Conservation (phyloP, 2,329 filamentous ascomycete genomes). For the Pyrenophora teres region DNA sequence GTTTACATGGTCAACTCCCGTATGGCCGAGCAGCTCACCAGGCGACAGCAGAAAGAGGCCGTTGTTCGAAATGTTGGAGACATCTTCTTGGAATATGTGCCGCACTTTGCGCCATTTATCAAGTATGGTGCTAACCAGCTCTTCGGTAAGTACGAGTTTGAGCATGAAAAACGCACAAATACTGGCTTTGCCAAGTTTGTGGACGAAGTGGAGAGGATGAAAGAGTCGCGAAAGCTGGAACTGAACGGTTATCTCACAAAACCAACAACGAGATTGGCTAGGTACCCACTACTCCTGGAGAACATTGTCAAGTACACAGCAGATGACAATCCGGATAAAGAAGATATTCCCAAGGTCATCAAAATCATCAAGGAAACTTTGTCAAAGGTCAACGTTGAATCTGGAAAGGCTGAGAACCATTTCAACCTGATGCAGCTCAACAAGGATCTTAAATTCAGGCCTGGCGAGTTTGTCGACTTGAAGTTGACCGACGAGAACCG, state of each 20-base stretch:
- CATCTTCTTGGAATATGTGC: conserved; percentile 90
- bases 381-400: conserved; percentile 88
- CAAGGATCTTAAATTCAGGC: conserved; percentile 86
- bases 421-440: conserved; percentile 94
- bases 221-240: conserved; percentile 95
- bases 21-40: conserved; percentile 85
- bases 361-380: conserved; percentile 85
- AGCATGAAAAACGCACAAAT: conserved; percentile 90
- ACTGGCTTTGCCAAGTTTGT: conserved; percentile 86
- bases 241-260: conserved; percentile 98
- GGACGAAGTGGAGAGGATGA: conserved; percentile 92
- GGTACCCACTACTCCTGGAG: conserved; percentile 90
- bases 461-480: conserved; percentile 88
- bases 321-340: conserved; percentile 84
- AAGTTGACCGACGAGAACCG: conserved; percentile 93
- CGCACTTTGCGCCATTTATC: conserved; percentile 94
- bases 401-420: conserved; percentile 94
- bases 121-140: conserved; percentile 94
- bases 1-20: conserved; percentile 90
- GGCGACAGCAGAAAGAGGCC: conserved; percentile 85
- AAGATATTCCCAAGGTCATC: conserved; percentile 89
- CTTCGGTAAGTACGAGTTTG: conserved; percentile 97
- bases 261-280: conserved; percentile 89
- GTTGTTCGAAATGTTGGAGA: conserved; percentile 91
- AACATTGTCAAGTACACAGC: conserved; percentile 91